Evolutionary conservation across 345 rosid genomes (phyloP), one percentile per base, ranked within the genome.

Genomic region (Excoecaria agallocha): DNA sequence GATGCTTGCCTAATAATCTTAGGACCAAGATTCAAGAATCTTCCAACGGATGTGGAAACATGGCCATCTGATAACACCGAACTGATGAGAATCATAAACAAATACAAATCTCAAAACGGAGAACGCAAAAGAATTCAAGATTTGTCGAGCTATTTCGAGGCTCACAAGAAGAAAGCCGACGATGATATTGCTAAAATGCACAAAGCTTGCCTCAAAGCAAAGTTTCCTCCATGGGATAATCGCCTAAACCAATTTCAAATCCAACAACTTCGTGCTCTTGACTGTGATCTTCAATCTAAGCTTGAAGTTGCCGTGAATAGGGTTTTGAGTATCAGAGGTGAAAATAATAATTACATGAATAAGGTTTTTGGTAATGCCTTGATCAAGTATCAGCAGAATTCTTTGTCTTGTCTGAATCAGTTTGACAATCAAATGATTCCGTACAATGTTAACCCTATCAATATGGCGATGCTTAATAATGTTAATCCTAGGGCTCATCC

Each of bases 1-100:
- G 77, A 81, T 54, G 72, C 80, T 0, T 82, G 87, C 45, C 72
- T 84, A 45, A 41, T 84, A 19, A 79, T 84, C 64, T 74, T 68
- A 4, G 74, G 80, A 4, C 73, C 79, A 1, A 60, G 61, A 0
- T 59, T 25, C 25, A 52, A 52, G 15, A 20, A 67, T 3, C 63
- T 63, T 62, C 20, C 61, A 0, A 3, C 61, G 1, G 74, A 67
- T 12, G 38, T 80, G 1, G 76, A 69, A 24, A 67, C 70, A 1
- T 84, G 87, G 82, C 87, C 85, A 0, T 3, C 58, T 1, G 76
- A 70, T 30, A 43, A 46, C 1, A 56, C 39, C 5, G 57, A 77
- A 24, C 69, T 76, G 17, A 71, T 7, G 66, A 46, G 66, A 1
- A 75, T 84, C 12, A 74, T 84, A 20, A 66, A 72, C 8, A 57